A percentile compares a stretch with the other conserved stretches of the same genome.
These are phyloP conservation scores for Hanseniaspora occidentalis DNA, from an alignment of 805 yeast species.

Conservation along the genomic window DNA sequence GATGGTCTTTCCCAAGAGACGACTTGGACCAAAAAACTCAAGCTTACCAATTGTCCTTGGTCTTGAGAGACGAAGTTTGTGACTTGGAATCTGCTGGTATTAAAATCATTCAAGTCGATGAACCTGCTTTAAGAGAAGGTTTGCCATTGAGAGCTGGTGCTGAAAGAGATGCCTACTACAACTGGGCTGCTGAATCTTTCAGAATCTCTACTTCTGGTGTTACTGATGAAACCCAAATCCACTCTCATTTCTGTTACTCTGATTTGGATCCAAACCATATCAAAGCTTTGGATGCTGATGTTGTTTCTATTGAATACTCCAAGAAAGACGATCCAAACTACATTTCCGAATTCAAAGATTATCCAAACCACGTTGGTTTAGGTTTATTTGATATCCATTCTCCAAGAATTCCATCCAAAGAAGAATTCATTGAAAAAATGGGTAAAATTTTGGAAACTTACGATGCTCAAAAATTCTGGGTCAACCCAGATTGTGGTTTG, in stretches of 20 bases:
- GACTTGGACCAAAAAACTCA: conserved; percentile 88
- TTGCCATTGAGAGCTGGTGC: conserved; percentile 96
- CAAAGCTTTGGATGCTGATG: conserved; percentile 99
- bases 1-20: conserved; percentile 99
- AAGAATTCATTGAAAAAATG: conserved; percentile 90
- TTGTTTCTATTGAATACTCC: conserved; percentile 97
- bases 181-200: conserved; percentile 99
- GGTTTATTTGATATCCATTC: conserved; percentile 99
- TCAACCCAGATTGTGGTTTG: conserved; percentile 99
- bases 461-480: conserved; percentile 98
- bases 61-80: conserved; percentile 95
- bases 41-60: conserved; percentile 93
- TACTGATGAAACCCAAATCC: conserved; percentile 88
- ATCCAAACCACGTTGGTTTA: conserved; percentile 99
- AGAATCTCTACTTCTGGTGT: conserved; percentile 99
- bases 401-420: conserved; percentile 97
- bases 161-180: conserved; percentile 91
- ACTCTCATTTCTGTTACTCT: conserved; percentile 99
- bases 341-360: conserved; percentile 93
- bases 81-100: conserved; percentile 98
- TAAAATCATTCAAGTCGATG: conserved; percentile 96
- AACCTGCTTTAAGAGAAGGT: conserved; percentile 99
- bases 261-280: conserved; percentile 99
- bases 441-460: conserved; percentile 89
- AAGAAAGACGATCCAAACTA: conserved; percentile 99